Percentiles rank a stretch among this genome's conserved stretches.
These are phyloP conservation scores for Pestalotiopsis sp. DNA, from an alignment of 2,329 filamentous ascomycete species.

Conservation along the genomic window DNA sequence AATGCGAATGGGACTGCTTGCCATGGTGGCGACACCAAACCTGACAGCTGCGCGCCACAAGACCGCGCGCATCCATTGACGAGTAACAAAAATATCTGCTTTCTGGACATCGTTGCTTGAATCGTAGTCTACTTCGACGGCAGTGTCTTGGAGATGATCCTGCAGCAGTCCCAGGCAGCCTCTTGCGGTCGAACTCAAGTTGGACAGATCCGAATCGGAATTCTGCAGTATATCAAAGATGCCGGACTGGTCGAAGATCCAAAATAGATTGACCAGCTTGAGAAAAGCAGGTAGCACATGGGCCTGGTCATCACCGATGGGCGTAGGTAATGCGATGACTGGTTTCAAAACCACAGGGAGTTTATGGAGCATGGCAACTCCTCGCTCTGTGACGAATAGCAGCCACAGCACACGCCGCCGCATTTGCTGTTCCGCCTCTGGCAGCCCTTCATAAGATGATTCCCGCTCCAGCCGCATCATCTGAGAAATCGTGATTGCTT, in stretches of 20 bases:
- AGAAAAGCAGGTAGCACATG: conserved; percentile 51
- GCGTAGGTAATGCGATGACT: conserved; percentile 38
- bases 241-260: conserved; percentile 51
- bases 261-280: conserved; percentile 51
- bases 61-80: conserved; percentile 54
- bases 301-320: conserved; percentile 41
- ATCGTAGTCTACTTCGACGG: conserved; percentile 38
- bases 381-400: conserved; percentile 52
- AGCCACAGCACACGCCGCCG: conserved; percentile 49
- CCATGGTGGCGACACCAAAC: conserved; percentile 26
- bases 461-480: conserved; percentile 50
- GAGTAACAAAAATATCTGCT: conserved; percentile 51
- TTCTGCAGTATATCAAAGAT: conserved; percentile 50
- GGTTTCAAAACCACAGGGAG: conserved; percentile 48
- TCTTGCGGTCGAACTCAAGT: conserved; percentile 29
- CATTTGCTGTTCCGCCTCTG: conserved; percentile 44
- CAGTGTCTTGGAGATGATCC: conserved; percentile 42
- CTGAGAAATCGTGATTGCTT: conserved; percentile 55
- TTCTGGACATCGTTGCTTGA: conserved; percentile 50
- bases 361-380: conserved; percentile 53
- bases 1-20: conserved; percentile 43
- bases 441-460: conserved; percentile 39
- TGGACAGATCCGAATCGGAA: conserved; percentile 34
- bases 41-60: conserved; percentile 46
- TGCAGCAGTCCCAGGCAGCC: conserved; percentile 42